phyloP scores from a whole-genome alignment of 805 yeast species.

The Diddensiella transvaalensis region DNA sequence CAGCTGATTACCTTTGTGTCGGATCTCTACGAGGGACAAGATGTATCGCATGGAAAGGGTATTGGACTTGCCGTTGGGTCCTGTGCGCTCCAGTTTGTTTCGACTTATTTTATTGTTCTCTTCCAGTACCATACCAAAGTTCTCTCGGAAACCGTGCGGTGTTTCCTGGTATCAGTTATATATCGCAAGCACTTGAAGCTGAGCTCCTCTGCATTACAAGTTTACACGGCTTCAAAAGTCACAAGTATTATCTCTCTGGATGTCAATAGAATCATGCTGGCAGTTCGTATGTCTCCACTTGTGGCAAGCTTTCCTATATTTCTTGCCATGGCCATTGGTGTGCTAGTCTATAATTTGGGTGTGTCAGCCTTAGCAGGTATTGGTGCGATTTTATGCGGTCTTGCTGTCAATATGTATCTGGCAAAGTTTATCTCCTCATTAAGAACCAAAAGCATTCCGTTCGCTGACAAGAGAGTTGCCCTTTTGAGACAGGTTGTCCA shows the following conservation, averaged over 20 bases:
- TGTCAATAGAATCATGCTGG: conserved; percentile 66
- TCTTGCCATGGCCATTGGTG: conserved; percentile 52
- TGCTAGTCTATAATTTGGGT: conserved; percentile 61
- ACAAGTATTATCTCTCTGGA: conserved; percentile 73
- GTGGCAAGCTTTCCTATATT: conserved; percentile 58
- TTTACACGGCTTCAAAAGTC: conserved; percentile 58
- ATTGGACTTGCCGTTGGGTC: conserved; percentile 16
- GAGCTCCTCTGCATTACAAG: conserved; percentile 47
- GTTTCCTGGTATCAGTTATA: conserved; percentile 63
- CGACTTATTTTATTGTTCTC: conserved; percentile 7
- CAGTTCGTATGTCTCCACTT: conserved; percentile 60
- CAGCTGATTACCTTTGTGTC: conserved; percentile 9
- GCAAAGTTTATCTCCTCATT: conserved; percentile 40
- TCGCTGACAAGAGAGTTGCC: conserved; percentile 63
- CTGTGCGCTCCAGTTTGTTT: conserved; percentile 1
- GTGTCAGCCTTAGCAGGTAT: conserved; percentile 62
- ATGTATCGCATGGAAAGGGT: conserved; percentile 12
- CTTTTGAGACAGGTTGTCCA: conserved; percentile 77
- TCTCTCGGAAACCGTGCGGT: conserved; percentile 67
- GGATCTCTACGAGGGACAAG: conserved; percentile 7
- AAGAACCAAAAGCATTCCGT: conserved; percentile 53
- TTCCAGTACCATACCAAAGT: conserved; percentile 33
- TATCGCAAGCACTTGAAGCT: conserved; percentile 60
- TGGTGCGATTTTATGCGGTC: conserved; percentile 36
- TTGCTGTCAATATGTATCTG: conserved; percentile 30